Evolutionary conservation across 495 filamentous ascomycete species (phyloP).

Genomic region (Filosporella fistucella): DNA sequence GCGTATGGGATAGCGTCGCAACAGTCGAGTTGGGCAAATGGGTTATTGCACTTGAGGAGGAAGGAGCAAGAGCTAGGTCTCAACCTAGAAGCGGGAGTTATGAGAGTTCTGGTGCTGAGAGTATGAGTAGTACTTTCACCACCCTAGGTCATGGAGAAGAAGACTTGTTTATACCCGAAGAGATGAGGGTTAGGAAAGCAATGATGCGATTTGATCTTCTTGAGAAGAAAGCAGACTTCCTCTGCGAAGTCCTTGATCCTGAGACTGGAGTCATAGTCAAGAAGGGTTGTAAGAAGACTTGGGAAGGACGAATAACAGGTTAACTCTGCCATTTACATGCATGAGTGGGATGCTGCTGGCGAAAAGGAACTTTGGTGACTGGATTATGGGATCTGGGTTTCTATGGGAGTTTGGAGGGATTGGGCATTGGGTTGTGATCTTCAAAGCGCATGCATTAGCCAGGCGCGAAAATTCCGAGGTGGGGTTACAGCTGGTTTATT

Average conservation of each 20-base stretch:
- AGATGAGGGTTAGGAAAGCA: slow-evolving; percentile 14
- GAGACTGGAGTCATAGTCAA: slow-evolving; percentile 2
- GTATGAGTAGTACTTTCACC: background rate
- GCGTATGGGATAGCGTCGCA: slow-evolving; percentile 38
- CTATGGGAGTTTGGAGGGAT: too few species aligned
- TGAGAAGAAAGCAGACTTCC: slow-evolving; percentile 4
- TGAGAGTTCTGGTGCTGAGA: slow-evolving; percentile 1
- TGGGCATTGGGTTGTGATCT: too few species aligned
- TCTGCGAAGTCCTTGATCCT: slow-evolving; percentile 12
- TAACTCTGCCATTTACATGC: too few species aligned
- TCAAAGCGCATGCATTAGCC: too few species aligned
- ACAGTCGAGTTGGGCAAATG: slow-evolving; percentile 30
- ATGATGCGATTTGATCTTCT: slow-evolving; percentile 11
- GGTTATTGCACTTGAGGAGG: slow-evolving; percentile 39
- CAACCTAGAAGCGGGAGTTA: background rate
- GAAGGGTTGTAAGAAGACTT: slow-evolving; percentile 2
- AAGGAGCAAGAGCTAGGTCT: slow-evolving; percentile 13
- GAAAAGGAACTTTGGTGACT: too few species aligned
- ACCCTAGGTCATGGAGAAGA: background rate
- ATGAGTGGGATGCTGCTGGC: too few species aligned
- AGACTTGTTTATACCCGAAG: slow-evolving; percentile 8
- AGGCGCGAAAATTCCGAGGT: too few species aligned
- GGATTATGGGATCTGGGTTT: too few species aligned
- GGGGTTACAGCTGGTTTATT: too few species aligned
- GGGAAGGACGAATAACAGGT: too few species aligned